phyloP scores from a whole-genome alignment of 2,329 filamentous ascomycete species.

The Nannizzia gypsea region DNA sequence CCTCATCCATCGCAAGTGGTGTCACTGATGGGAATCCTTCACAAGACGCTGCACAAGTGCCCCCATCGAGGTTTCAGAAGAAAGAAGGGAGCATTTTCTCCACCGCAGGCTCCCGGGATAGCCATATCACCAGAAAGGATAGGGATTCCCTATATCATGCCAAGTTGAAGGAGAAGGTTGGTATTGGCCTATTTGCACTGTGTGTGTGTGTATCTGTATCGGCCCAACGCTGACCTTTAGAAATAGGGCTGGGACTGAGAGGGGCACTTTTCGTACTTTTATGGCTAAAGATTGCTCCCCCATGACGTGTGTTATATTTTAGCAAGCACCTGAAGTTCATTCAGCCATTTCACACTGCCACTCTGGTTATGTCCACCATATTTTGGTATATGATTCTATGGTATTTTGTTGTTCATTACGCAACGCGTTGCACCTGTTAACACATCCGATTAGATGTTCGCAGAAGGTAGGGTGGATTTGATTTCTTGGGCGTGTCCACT shows the following conservation, averaged over 20 bases:
- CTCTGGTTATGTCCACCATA: not conserved
- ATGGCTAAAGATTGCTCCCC: not conserved
- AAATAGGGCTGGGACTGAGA: not conserved
- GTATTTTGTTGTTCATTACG: not conserved
- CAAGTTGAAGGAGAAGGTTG: constrained; percentile 36
- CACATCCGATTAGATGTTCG: not conserved
- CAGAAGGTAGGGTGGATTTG: not conserved
- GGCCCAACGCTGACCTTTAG: not conserved
- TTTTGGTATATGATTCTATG: not conserved
- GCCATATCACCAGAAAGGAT: constrained; percentile 50
- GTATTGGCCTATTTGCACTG: no score
- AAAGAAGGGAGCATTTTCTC: constrained; percentile 58
- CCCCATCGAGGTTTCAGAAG: constrained; percentile 57
- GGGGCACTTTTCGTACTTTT: not conserved
- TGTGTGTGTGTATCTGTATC: not conserved
- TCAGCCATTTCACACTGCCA: not conserved
- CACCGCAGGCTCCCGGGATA: constrained; percentile 53
- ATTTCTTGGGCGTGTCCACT: not conserved
- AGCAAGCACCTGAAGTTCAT: not conserved
- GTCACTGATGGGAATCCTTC: not conserved
- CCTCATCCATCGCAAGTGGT: not conserved
- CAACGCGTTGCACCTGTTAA: not conserved
- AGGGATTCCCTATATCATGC: constrained; percentile 48
- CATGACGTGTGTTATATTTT: not conserved
- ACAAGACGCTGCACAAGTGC: constrained; percentile 52